phyloP scores from a whole-genome alignment of 2,329 filamentous ascomycete genomes.

The Exophiala oligosperma region DNA sequence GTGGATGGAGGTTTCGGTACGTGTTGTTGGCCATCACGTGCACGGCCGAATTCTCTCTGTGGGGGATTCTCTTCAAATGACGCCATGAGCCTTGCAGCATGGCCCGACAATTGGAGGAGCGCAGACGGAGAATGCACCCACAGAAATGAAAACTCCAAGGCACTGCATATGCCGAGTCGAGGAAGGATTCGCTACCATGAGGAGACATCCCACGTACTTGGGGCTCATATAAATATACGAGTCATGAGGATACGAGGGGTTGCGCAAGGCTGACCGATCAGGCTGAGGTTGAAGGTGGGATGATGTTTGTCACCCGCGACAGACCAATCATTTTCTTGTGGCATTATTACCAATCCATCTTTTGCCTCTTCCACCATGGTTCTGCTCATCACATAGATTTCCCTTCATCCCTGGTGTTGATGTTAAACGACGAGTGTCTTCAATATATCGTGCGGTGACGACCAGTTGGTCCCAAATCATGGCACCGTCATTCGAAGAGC shows the following conservation, averaged over 20 bases:
- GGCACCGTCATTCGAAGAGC: conserved; percentile 78
- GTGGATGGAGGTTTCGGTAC: neutral
- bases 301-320: neutral
- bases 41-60: neutral
- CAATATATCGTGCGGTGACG: neutral
- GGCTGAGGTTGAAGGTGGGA: conserved; percentile 1
- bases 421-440: too few species aligned
- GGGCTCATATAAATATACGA: too few species aligned
- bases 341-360: conserved; percentile 13
- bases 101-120: neutral
- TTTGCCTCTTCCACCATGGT: neutral
- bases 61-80: neutral
- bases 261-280: neutral
- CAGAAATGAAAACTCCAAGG: neutral
- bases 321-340: conserved; percentile 5
- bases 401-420: too few species aligned
- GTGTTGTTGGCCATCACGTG: neutral
- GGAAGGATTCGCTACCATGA: neutral
- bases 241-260: neutral
- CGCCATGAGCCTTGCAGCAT: neutral
- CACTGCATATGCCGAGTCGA: neutral
- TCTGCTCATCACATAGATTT: too few species aligned
- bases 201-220: neutral
- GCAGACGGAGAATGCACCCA: neutral
- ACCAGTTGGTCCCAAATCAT: conserved; percentile 48